These are phyloP conservation scores for Camelina hispida DNA, from an alignment of 345 rosid species.

Conservation along the genomic window DNA sequence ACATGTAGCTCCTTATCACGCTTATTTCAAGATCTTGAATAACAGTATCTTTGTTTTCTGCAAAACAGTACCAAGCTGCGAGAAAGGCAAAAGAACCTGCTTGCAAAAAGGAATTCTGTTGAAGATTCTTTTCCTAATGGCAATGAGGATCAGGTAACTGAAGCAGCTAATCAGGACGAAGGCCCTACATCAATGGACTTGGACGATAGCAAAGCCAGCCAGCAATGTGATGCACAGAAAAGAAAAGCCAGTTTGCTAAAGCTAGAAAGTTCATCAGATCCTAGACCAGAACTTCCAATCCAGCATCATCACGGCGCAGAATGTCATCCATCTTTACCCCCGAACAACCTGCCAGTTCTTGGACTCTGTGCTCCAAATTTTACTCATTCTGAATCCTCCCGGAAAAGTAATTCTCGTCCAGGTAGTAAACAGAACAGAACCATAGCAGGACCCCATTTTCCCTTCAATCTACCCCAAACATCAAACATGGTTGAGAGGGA, in stretches of 20 bases:
- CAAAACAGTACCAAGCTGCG: slow-evolving; percentile 86
- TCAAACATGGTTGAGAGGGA: slow-evolving; percentile 57
- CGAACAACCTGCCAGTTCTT: slow-evolving; percentile 79
- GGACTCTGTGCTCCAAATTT: slow-evolving; percentile 96
- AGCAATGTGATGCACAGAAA: slow-evolving; percentile 56
- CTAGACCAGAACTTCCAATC: slow-evolving; percentile 49
- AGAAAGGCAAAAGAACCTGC: slow-evolving; percentile 88
- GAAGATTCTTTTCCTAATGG: slow-evolving; percentile 61
- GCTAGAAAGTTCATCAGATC: slow-evolving; percentile 65
- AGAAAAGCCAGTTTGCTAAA: slow-evolving; percentile 50
- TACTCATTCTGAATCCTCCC: slow-evolving; percentile 56
- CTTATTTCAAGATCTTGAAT: slow-evolving; percentile 23
- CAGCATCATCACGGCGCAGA: slow-evolving; percentile 53
- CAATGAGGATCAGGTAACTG: slow-evolving; percentile 48
- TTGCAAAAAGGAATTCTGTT: slow-evolving; percentile 61
- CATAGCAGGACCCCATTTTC: slow-evolving; percentile 73
- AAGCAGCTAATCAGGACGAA: slow-evolving; percentile 49
- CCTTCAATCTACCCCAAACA: slow-evolving; percentile 74
- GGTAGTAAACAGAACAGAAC: slow-evolving; percentile 62
- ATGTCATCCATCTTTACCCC: slow-evolving; percentile 46
- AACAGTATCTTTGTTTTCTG: slow-evolving; percentile 27
- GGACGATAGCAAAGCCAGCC: slow-evolving; percentile 57
- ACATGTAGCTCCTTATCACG: slow-evolving; percentile 3
- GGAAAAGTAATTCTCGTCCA: slow-evolving; percentile 65
- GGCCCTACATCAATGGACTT: slow-evolving; percentile 56